These are phyloP conservation scores for Termitomyces sp. DNA, from an alignment of 768 basidiomycete genomes.

Conservation along the genomic window DNA sequence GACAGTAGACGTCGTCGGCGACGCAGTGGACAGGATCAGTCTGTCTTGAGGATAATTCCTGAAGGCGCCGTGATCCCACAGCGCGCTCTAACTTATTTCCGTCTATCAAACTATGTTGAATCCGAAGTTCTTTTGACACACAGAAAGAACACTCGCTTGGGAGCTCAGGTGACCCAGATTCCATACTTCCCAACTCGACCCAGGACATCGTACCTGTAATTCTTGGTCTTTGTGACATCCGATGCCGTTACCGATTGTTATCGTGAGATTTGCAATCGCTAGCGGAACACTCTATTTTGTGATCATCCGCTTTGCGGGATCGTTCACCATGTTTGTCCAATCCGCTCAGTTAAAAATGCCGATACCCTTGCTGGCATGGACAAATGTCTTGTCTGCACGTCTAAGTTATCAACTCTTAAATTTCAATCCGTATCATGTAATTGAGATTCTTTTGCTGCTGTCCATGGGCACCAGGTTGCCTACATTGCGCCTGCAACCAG, in stretches of 20 bases:
- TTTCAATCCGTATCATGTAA: neutral
- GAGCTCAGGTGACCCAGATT: neutral
- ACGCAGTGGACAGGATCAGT: neutral
- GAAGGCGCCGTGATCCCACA: neutral
- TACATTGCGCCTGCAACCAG: too few species aligned
- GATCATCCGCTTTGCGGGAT: neutral
- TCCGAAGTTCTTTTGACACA: neutral
- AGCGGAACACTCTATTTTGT: neutral
- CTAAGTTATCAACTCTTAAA: neutral
- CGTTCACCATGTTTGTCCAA: neutral
- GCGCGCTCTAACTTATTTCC: neutral
- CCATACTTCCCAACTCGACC: neutral
- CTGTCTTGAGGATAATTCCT: neutral
- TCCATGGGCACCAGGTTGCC: too few species aligned
- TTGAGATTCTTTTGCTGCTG: neutral
- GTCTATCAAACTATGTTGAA: neutral
- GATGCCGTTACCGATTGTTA: too few species aligned
- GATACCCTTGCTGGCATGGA: neutral
- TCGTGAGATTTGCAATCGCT: too few species aligned
- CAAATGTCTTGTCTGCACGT: neutral
- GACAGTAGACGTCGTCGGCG: neutral
- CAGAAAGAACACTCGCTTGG: neutral
- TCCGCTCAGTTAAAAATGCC: neutral
- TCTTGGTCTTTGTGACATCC: neutral
- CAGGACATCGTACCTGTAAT: neutral